Conservation (phyloP, 768 basidiomycete species). For the Macrocybe gigantea region DNA sequence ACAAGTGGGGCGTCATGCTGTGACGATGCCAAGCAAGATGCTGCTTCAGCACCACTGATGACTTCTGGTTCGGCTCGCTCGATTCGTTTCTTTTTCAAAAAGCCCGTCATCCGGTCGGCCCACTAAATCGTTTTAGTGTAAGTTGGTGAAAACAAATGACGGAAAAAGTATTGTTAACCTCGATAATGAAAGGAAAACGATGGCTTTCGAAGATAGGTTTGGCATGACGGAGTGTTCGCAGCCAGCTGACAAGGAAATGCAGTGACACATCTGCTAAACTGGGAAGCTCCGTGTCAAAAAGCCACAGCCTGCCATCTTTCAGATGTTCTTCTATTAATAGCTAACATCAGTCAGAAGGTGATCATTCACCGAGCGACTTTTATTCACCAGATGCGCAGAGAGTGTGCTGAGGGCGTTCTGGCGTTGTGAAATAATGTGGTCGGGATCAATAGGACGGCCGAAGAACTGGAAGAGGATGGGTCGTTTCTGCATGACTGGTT, state of each 20-base stretch:
- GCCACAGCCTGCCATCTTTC: conserved; percentile 49
- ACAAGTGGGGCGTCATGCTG: conserved; percentile 34
- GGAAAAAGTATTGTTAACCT: conserved; percentile 22
- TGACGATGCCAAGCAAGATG: conserved; percentile 30
- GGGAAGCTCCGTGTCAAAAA: conserved; percentile 48
- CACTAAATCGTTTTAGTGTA: conserved; percentile 28
- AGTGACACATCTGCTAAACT: conserved; percentile 47
- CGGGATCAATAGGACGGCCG: conserved; percentile 30
- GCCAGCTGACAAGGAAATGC: conserved; percentile 45
- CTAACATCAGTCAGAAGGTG: conserved; percentile 9
- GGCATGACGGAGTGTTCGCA: conserved; percentile 26
- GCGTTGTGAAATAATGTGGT: conserved; percentile 9
- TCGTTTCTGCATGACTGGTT: too few species aligned
- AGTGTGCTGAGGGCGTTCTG: conserved; percentile 28
- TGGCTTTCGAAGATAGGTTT: conserved; percentile 29
- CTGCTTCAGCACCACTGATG: conserved; percentile 37
- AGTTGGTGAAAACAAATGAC: too few species aligned
- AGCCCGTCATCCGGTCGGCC: conserved; percentile 33
- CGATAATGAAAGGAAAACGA: conserved; percentile 33
- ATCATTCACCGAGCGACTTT: background rate
- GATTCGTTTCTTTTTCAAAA: conserved; percentile 23
- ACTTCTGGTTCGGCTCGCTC: conserved; percentile 15
- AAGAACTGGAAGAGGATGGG: conserved; percentile 11
- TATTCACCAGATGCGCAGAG: conserved; percentile 41
- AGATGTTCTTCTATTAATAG: conserved; percentile 36